A percentile compares a stretch with the other conserved stretches of the same genome.
Evolutionary conservation across 73 alveolate species (phyloP).

Genomic region (Tetrahymena elliotti): DNA sequence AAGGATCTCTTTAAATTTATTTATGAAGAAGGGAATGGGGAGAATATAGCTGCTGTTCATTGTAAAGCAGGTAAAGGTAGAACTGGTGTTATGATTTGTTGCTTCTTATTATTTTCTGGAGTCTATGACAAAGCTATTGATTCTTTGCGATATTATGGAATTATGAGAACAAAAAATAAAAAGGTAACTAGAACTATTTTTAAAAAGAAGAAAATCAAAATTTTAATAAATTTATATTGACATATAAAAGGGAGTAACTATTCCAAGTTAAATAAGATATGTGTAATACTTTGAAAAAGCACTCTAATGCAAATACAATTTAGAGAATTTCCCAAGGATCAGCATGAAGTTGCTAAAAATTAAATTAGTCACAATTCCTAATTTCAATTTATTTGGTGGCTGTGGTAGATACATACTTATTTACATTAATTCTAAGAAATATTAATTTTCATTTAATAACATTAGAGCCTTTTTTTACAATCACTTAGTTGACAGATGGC

Average conservation of each 20-base stretch:
- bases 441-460: background rate
- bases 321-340: background rate
- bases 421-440: background rate
- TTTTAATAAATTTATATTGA: too few species aligned
- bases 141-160: slow-evolving; percentile 79
- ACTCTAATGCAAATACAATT: background rate
- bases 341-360: slow-evolving; percentile 1
- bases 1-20: slow-evolving; percentile 3
- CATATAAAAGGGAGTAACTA: slow-evolving; percentile 20
- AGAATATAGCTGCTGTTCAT: slow-evolving; percentile 85
- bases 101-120: slow-evolving; percentile 75
- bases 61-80: slow-evolving; percentile 99
- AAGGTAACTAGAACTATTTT: slow-evolving; percentile 21
- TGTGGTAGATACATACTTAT: background rate
- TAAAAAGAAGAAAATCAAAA: too few species aligned
- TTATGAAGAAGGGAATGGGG: slow-evolving; percentile 4
- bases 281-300: slow-evolving; percentile 30
- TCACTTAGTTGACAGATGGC: background rate
- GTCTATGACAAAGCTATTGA: slow-evolving; percentile 68
- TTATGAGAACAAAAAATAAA: slow-evolving; percentile 81
- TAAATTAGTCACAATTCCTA: slow-evolving; percentile 15
- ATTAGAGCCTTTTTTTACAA: background rate
- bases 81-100: slow-evolving; percentile 91
- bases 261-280: slow-evolving; percentile 40
- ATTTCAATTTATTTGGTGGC: slow-evolving; percentile 36